phyloP scores from a whole-genome alignment of 345 rosid species.

The Aquilaria sinensis region DNA sequence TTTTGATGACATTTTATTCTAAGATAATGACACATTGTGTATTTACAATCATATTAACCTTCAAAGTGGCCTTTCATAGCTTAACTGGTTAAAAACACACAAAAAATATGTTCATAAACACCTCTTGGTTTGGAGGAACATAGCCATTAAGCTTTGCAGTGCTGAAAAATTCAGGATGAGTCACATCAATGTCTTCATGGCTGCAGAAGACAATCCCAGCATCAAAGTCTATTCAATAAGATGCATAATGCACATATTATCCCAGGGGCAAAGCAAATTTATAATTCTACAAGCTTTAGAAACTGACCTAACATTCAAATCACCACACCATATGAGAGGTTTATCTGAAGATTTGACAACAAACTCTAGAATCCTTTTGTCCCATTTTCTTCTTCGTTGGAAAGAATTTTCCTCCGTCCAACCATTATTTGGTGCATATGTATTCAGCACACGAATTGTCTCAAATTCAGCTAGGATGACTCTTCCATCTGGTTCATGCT shows the following conservation, averaged over 20 bases:
- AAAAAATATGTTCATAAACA: conserved; percentile 11
- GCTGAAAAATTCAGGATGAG: conserved; percentile 90
- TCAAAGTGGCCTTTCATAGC: too few relatives aligned
- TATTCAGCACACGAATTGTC: conserved; percentile 63
- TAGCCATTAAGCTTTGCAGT: conserved; percentile 91
- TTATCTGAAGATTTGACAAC: conserved; percentile 58
- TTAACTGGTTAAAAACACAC: too few relatives aligned
- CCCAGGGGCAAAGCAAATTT: background rate
- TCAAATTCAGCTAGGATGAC: conserved; percentile 90
- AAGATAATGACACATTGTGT: background rate
- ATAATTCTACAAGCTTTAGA: background rate
- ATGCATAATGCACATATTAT: background rate
- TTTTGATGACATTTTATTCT: too few relatives aligned
- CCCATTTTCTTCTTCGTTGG: conserved; percentile 95
- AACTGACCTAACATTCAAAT: conserved; percentile 81
- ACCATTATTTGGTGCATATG: conserved; percentile 94
- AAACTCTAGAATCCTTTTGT: conserved; percentile 77
- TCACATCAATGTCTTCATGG: conserved; percentile 90
- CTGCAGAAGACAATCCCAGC: conserved; percentile 37
- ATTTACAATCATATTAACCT: conserved; percentile 4
- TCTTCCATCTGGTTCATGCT: conserved; percentile 94
- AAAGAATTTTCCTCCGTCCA: conserved; percentile 96
- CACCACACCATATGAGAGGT: conserved; percentile 97
- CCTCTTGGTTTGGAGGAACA: conserved; percentile 88
- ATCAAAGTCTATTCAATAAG: conserved; percentile 5